These are phyloP conservation scores for Lactarius hengduanensis DNA, from an alignment of 768 basidiomycete species.

Conservation along the genomic window DNA sequence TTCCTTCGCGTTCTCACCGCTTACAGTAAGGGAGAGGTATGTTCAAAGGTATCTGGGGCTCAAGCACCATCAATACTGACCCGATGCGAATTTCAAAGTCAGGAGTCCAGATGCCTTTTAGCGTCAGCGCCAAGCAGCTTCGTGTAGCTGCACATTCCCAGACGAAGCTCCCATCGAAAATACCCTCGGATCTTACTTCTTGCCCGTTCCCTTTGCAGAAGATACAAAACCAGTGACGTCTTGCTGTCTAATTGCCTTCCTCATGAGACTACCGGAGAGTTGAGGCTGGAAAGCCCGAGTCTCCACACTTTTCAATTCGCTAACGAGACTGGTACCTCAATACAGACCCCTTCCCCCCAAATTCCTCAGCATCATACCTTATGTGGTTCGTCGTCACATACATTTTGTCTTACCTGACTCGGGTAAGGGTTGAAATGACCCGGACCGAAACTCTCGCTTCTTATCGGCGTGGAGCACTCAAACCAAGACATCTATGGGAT, in stretches of 20 bases:
- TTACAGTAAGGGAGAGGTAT: constrained; percentile 12
- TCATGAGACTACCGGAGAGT: not conserved
- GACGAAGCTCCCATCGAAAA: constrained; percentile 8
- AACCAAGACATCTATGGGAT: not conserved
- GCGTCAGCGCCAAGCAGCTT: not conserved
- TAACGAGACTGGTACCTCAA: not conserved
- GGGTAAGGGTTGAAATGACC: not conserved
- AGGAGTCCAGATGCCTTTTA: constrained; percentile 7
- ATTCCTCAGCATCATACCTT: not conserved
- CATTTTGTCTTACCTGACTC: not conserved
- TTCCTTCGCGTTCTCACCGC: not conserved
- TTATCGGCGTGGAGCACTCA: not conserved
- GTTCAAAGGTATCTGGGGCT: constrained; percentile 2
- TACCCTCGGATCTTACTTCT: constrained; percentile 1
- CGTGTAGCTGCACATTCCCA: constrained; percentile 4
- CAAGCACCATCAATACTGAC: constrained; percentile 4
- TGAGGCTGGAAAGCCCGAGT: not conserved
- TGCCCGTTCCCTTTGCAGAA: not conserved
- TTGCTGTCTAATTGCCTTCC: not conserved
- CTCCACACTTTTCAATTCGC: not conserved
- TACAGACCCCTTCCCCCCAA: not conserved
- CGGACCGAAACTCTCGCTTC: not conserved
- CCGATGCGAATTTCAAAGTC: constrained; percentile 6
- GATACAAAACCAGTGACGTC: constrained; percentile 2
- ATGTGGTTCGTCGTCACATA: not conserved